A percentile compares a stretch with the other conserved stretches of the same genome.
phyloP scores from a whole-genome alignment of 768 basidiomycete genomes.

The Podaxis carcinomalis region DNA sequence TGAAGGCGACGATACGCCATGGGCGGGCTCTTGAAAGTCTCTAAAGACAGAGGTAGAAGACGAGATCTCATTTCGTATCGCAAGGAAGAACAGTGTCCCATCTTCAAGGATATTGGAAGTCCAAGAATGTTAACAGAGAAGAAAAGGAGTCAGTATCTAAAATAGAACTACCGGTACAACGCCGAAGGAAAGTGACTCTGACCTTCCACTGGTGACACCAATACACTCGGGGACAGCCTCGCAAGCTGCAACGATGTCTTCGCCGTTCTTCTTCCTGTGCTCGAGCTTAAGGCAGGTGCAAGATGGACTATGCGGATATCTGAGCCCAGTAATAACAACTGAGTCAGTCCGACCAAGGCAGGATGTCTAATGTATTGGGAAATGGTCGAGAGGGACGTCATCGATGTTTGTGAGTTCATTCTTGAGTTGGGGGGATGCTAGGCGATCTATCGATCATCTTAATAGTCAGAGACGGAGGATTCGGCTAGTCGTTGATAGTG shows the following conservation, averaged over 20 bases:
- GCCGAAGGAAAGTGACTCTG: neutral
- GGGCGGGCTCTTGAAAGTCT: slow-evolving; percentile 29
- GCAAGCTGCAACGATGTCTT: slow-evolving; percentile 47
- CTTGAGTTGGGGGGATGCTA: no score
- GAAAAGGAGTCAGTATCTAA: neutral
- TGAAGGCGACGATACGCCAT: slow-evolving; percentile 24
- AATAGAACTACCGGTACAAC: neutral
- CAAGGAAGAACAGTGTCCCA: slow-evolving; percentile 32
- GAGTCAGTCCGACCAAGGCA: slow-evolving; percentile 51
- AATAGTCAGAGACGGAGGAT: no score
- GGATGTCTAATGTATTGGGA: slow-evolving; percentile 43
- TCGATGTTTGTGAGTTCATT: no score
- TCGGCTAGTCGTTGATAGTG: no score
- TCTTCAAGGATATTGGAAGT: slow-evolving; percentile 31
- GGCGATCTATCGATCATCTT: no score
- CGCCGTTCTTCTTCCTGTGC: slow-evolving; percentile 53
- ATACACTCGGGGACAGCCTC: slow-evolving; percentile 34
- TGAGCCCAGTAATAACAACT: slow-evolving; percentile 57
- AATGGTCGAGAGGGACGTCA: slow-evolving; percentile 24
- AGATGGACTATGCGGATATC: slow-evolving; percentile 57
- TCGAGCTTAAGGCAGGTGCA: slow-evolving; percentile 38
- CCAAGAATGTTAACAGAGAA: slow-evolving; percentile 29
- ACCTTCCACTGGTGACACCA: slow-evolving; percentile 27
- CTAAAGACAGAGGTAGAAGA: slow-evolving; percentile 3
- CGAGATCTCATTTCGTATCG: slow-evolving; percentile 22